Conservation (phyloP, 2,329 filamentous ascomycete genomes). For the Aureobasidium sp. region DNA sequence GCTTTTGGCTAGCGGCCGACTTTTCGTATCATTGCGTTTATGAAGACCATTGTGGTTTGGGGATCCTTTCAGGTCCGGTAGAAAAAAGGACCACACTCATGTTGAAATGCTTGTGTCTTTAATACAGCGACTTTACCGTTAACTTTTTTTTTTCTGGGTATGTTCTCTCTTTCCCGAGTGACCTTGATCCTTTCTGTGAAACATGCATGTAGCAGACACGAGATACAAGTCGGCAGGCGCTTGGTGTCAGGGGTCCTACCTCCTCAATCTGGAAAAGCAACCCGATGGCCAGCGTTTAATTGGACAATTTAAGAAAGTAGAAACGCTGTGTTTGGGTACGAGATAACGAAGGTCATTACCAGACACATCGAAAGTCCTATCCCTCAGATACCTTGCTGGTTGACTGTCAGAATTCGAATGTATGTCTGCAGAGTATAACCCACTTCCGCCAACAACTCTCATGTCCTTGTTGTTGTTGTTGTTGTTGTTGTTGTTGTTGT, state of each 20-base stretch:
- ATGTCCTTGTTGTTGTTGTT: too few relatives aligned
- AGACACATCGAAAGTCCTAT: not conserved
- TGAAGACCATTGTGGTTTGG: constrained; percentile 14
- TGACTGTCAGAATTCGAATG: too few relatives aligned
- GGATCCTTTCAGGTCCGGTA: constrained; percentile 12
- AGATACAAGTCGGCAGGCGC: not conserved
- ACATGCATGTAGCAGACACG: not conserved
- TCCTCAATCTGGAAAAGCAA: not conserved
- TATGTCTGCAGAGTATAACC: too few relatives aligned
- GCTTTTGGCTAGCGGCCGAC: constrained; percentile 11
- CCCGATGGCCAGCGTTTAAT: not conserved
- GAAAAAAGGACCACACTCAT: constrained; percentile 15
- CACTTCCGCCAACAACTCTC: too few relatives aligned
- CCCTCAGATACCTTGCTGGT: too few relatives aligned
- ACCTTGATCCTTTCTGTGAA: not conserved
- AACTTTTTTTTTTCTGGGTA: constrained; percentile 3
- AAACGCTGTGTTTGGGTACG: not conserved
- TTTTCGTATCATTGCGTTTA: constrained; percentile 16
- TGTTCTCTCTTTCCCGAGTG: not conserved
- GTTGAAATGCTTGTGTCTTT: constrained; percentile 15
- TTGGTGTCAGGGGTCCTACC: not conserved
- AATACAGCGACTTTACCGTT: constrained; percentile 13
- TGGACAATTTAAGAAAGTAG: not conserved
- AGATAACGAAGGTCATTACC: not conserved
- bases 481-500: too few relatives aligned